Evolutionary conservation across 345 rosid genomes (phyloP), one percentile per base, ranked within the genome.

Genomic region (Punica granatum): DNA sequence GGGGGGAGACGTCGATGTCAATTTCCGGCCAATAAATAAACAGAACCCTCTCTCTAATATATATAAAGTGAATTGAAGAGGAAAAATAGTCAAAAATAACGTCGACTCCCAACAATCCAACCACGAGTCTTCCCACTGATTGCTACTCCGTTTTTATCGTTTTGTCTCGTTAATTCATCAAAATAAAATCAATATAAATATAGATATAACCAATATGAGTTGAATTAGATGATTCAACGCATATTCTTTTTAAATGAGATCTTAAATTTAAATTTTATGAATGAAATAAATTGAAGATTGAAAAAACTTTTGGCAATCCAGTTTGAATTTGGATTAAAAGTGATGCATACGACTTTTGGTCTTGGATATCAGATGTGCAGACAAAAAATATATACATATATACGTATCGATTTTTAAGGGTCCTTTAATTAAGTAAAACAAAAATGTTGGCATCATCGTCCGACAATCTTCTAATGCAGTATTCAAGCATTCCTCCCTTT

Each of bases 391-490:
- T n/a, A n/a, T n/a, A n/a, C 23, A 3, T 3, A n/a, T 18, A 1
- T 16, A 16, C 3, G 21, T 46, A 5, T 1, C 2, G n/a, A 8
- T 16, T 4, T 46, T 2, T 46, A 16, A 1, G 1, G 6, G 23
- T 1, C 3, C 1, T 3, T 16, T 1, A 19, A 16, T 3, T 0
- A 46, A 46, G n/a, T 10, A 18, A 18, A 46, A 46, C 51, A 46
- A 14, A 46, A 46, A 18, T 16, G n/a, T 0, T 18, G 3, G 51
- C 51, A 46, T 46, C 51, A 46, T 46, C 51, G 23, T 19, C 23
- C 51, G 51, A 16, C 51, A 46, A 19, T 46, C 51, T 56, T 64
- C 30, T 30, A 42, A 48, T 63, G 58, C 69, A 75, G 63, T 15
- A 36, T n/a, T 36, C 75, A 44, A 59, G 65, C 19, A 15, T 28